Percentiles rank a stretch among this genome's conserved stretches.
Evolutionary conservation across 2,329 filamentous ascomycete genomes (phyloP).

Genomic region (Sporothrix luriei): DNA sequence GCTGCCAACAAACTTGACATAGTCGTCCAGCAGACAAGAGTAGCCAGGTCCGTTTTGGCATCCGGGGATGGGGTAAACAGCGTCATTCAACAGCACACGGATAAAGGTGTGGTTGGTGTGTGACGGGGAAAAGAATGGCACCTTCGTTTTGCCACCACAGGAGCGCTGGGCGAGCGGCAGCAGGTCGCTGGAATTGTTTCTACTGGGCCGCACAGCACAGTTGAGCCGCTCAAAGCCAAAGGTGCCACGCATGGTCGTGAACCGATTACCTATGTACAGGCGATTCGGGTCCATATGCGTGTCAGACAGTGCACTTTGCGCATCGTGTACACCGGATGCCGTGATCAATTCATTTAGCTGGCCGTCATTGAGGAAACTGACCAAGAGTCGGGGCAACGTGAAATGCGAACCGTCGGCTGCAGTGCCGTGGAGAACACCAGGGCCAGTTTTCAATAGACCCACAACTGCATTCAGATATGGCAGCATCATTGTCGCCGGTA

Average conservation of each 20-base stretch:
- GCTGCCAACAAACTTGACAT: slow-evolving; percentile 48
- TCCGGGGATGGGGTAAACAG: slow-evolving; percentile 60
- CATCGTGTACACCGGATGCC: slow-evolving; percentile 63
- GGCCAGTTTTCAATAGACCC: slow-evolving; percentile 55
- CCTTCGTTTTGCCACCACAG: slow-evolving; percentile 22
- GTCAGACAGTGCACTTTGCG: slow-evolving; percentile 53
- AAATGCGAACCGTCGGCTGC: slow-evolving; percentile 52
- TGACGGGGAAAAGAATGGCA: slow-evolving; percentile 29
- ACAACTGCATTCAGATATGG: slow-evolving; percentile 61
- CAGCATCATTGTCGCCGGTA: slow-evolving; percentile 62
- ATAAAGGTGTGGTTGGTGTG: slow-evolving; percentile 50
- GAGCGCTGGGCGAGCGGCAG: slow-evolving; percentile 29
- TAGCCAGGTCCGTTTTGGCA: slow-evolving; percentile 60
- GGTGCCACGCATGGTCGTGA: slow-evolving; percentile 66
- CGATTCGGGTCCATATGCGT: slow-evolving; percentile 52
- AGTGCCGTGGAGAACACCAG: slow-evolving; percentile 50
- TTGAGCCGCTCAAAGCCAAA: slow-evolving; percentile 65
- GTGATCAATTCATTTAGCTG: slow-evolving; percentile 65
- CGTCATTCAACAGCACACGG: slow-evolving; percentile 64
- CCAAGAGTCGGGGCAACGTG: slow-evolving; percentile 58
- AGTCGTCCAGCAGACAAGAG: slow-evolving; percentile 54
- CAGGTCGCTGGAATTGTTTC: slow-evolving; percentile 29
- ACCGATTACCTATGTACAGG: slow-evolving; percentile 58
- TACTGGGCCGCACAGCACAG: slow-evolving; percentile 45
- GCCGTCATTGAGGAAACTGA: slow-evolving; percentile 67